These are phyloP conservation scores for Cephaloascus albidus DNA, from an alignment of 805 yeast species.

Conservation along the genomic window DNA sequence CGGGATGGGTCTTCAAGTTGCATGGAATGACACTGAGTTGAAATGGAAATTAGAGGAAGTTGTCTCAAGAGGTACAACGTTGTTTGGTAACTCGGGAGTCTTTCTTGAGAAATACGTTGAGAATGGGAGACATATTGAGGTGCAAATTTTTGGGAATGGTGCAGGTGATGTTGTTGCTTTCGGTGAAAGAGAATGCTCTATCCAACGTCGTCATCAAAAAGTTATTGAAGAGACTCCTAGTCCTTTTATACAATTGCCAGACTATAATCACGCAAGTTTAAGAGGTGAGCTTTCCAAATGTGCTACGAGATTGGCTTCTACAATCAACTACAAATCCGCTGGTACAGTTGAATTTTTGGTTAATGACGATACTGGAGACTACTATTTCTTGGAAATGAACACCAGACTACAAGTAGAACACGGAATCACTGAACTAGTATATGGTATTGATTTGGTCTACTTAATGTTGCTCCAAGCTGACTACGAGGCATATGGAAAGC, in stretches of 20 bases:
- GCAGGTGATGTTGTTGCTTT: conserved; percentile 13
- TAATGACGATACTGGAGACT: conserved; percentile 12
- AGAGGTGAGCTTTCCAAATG: conserved; percentile 9
- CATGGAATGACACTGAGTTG: conserved; percentile 7
- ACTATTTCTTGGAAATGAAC: conserved; percentile 16
- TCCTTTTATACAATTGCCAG: conserved; percentile 9
- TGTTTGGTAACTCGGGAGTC: conserved; percentile 12
- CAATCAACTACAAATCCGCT: conserved; percentile 15
- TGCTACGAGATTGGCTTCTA: conserved; percentile 10
- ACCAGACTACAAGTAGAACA: conserved; percentile 19
- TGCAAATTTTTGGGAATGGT: conserved; percentile 17
- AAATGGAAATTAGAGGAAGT: conserved; percentile 8
- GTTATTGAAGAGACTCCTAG: conserved; percentile 18
- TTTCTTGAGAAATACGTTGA: conserved; percentile 15
- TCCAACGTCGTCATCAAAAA: conserved; percentile 19
- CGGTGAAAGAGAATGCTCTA: conserved; percentile 19
- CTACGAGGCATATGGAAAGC: conserved; percentile 8
- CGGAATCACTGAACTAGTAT: conserved; percentile 15
- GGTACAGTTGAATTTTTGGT: conserved; percentile 19
- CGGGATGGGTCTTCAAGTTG: conserved; percentile 17
- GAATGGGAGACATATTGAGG: conserved; percentile 15
- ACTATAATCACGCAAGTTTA: conserved; percentile 3
- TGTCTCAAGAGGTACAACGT: conserved; percentile 12
- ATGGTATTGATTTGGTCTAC: conserved; percentile 12
- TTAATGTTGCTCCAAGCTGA: conserved; percentile 16